phyloP scores from a whole-genome alignment of 345 rosid genomes.

The Excoecaria agallocha region DNA sequence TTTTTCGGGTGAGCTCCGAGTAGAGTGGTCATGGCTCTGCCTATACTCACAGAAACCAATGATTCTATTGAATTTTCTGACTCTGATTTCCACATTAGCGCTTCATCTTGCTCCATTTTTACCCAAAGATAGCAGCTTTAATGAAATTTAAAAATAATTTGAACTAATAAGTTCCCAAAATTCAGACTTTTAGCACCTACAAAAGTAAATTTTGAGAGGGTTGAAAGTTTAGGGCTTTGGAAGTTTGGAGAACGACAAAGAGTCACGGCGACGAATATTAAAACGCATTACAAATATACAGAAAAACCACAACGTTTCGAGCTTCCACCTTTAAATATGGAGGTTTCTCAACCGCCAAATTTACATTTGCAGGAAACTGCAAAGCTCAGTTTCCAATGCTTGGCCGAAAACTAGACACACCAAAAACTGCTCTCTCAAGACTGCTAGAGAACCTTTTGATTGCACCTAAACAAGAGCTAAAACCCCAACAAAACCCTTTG shows the following conservation, averaged over 20 bases:
- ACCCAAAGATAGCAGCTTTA: neutral
- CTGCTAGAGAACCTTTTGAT: neutral
- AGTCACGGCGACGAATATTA: neutral
- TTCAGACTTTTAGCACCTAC: neutral
- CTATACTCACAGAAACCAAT: conserved; percentile 55
- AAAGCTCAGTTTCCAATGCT: conserved; percentile 2
- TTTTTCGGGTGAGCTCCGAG: conserved; percentile 65
- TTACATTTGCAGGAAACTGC: neutral
- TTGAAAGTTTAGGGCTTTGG: neutral
- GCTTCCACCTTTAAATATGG: neutral
- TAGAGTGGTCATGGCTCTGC: conserved; percentile 55
- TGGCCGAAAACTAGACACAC: conserved; percentile 9
- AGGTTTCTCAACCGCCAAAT: conserved; percentile 4
- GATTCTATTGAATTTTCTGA: conserved; percentile 43
- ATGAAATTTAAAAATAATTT: neutral
- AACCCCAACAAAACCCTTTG: neutral
- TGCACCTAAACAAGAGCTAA: neutral
- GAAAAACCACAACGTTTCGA: conserved; percentile 2
- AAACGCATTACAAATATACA: neutral
- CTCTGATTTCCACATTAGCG: conserved; percentile 42
- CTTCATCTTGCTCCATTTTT: conserved; percentile 35
- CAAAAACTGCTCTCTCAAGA: neutral
- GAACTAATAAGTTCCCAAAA: neutral
- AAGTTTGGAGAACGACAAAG: neutral
- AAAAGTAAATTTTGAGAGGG: neutral